phyloP scores from a whole-genome alignment of 192 early-diverging fungal genomes.

The Coemansia sp. region DNA sequence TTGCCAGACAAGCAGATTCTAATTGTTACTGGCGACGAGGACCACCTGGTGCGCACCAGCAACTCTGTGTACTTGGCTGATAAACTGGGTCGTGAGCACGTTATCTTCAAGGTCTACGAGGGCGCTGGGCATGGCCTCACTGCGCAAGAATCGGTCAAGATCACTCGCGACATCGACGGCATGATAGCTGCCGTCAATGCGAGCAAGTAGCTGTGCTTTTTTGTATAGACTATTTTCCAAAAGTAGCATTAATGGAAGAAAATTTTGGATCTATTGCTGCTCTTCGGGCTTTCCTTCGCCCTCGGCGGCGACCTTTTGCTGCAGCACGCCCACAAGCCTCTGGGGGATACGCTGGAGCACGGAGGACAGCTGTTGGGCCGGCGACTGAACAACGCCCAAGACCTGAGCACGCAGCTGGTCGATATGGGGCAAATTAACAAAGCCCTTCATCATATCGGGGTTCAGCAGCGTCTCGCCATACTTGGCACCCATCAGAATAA shows the following conservation, averaged over 20 bases:
- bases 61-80: constrained; percentile 46
- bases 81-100: constrained; percentile 38
- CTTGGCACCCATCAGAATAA: constrained; percentile 45
- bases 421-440: constrained; percentile 38
- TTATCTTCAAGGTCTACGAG: constrained; percentile 35
- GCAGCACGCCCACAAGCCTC: constrained; percentile 40
- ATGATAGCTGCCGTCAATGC: constrained; percentile 25
- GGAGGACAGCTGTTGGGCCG: constrained; percentile 27
- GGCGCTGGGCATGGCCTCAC: constrained; percentile 38
- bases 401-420: constrained; percentile 46
- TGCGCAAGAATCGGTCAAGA: constrained; percentile 27
- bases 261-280: neutral
- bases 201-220: neutral
- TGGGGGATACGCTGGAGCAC: constrained; percentile 41
- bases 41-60: constrained; percentile 40
- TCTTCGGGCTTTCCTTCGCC: constrained; percentile 8
- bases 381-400: constrained; percentile 36
- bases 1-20: constrained; percentile 44
- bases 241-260: neutral
- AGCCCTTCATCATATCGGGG: constrained; percentile 28
- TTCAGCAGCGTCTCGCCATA: constrained; percentile 40
- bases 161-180: constrained; percentile 21
- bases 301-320: constrained; percentile 33
- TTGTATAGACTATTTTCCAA: neutral
- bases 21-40: constrained; percentile 42